Evolutionary conservation across 2,329 filamentous ascomycete species (phyloP).

Genomic region (Sarocladiaceae sp.): DNA sequence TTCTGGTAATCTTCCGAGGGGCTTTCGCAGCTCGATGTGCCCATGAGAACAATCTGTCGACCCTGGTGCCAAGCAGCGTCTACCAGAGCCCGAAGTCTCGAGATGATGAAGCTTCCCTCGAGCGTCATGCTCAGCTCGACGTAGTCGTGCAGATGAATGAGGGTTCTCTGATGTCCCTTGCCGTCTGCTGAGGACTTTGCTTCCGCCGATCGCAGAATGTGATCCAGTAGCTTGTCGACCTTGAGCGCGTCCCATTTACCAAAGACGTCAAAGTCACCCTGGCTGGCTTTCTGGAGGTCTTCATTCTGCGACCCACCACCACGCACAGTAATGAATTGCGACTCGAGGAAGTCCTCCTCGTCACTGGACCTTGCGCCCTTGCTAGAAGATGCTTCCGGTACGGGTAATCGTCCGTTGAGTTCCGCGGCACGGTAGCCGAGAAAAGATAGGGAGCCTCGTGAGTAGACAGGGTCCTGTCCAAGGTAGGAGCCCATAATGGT

Average conservation of each 20-base stretch:
- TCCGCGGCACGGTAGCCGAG: constrained; percentile 52
- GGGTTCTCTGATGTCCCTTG: constrained; percentile 19
- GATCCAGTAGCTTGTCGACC: constrained; percentile 49
- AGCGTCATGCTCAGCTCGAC: constrained; percentile 66
- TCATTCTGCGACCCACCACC: constrained; percentile 29
- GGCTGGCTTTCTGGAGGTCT: constrained; percentile 37
- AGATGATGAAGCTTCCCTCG: constrained; percentile 63
- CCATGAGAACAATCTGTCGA: constrained; percentile 68
- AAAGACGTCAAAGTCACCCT: constrained; percentile 29
- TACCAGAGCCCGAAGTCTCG: constrained; percentile 63
- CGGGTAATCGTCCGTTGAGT: constrained; percentile 46
- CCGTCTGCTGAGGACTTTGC: constrained; percentile 18
- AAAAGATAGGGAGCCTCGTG: constrained; percentile 42
- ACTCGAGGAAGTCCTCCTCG: constrained; percentile 29
- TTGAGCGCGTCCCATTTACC: constrained; percentile 57
- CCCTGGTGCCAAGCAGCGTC: constrained; percentile 67
- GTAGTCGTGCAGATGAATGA: constrained; percentile 77
- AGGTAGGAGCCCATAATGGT: constrained; percentile 64
- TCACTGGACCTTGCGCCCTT: constrained; percentile 21
- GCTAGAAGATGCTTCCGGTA: constrained; percentile 31
- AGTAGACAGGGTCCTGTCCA: constrained; percentile 50
- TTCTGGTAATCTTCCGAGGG: constrained; percentile 36
- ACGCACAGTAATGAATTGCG: constrained; percentile 23
- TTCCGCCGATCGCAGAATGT: constrained; percentile 45
- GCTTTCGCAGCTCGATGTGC: constrained; percentile 60